phyloP scores from a whole-genome alignment of 192 early-diverging fungal species.

The Coemansia guatemalensis region DNA sequence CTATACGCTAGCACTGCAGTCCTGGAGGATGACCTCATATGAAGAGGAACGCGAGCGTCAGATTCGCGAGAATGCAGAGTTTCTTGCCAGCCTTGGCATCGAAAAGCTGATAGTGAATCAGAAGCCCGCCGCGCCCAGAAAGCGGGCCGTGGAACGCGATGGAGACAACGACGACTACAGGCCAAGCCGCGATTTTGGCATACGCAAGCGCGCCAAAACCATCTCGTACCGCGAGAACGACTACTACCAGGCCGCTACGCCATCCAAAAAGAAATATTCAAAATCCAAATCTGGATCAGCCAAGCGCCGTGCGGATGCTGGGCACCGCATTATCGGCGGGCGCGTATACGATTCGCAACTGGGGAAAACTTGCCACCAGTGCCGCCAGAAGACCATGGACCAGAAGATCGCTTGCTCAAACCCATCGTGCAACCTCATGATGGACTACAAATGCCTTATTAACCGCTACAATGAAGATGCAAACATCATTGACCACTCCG shows the following conservation, averaged over 20 bases:
- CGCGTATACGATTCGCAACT: conserved; percentile 29
- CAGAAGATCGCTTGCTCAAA: conserved; percentile 29
- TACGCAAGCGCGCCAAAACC: conserved; percentile 11
- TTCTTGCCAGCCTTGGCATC: conserved; percentile 29
- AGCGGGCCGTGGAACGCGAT: background rate
- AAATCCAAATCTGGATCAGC: conserved; percentile 12
- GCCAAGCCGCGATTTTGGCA: conserved; percentile 16
- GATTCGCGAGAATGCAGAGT: conserved; percentile 44
- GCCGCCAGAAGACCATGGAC: conserved; percentile 48
- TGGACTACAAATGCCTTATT: conserved; percentile 34
- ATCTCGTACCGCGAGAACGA: conserved; percentile 34
- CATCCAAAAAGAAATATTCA: background rate
- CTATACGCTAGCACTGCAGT: background rate
- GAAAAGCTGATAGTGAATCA: background rate
- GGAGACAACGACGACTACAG: conserved; percentile 19
- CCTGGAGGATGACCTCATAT: conserved; percentile 10
- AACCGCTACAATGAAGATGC: conserved; percentile 38
- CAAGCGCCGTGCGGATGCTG: conserved; percentile 13
- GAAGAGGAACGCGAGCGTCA: conserved; percentile 37
- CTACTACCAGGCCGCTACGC: background rate
- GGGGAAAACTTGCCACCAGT: conserved; percentile 45
- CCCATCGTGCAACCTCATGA: conserved; percentile 22
- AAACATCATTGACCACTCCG: conserved; percentile 10
- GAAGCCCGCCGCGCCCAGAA: conserved; percentile 6
- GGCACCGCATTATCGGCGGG: conserved; percentile 21